Conservation (phyloP, 441 rosid species). For the Macaranga tanarius region DNA sequence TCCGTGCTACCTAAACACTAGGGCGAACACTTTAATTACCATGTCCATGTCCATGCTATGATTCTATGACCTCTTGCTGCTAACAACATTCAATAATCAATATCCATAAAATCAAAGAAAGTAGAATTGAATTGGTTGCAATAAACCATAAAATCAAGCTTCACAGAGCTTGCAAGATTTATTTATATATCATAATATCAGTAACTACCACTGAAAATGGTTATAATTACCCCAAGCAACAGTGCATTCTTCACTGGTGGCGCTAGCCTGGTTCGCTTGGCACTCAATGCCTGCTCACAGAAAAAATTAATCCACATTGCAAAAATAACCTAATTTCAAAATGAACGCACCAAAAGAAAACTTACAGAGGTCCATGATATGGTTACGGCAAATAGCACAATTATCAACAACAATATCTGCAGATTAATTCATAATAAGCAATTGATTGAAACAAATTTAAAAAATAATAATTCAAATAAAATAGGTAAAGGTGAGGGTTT, state of each 20-base stretch:
- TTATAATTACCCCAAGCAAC: constrained; percentile 82
- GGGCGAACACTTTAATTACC: too few relatives aligned
- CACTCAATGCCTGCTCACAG: constrained; percentile 75
- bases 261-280: constrained; percentile 92
- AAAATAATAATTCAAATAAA: not conserved
- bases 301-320: not conserved
- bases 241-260: constrained; percentile 95
- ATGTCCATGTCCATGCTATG: too few relatives aligned
- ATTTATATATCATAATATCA: too few relatives aligned
- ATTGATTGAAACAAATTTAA: not conserved
- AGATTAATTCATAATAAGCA: constrained; percentile 8
- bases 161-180: too few relatives aligned
- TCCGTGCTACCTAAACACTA: too few relatives aligned
- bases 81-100: not conserved
- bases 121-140: too few relatives aligned
- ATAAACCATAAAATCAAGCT: too few relatives aligned
- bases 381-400: constrained; percentile 89
- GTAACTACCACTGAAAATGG: too few relatives aligned
- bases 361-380: constrained; percentile 93
- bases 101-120: too few relatives aligned
- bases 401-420: constrained; percentile 85
- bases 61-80: not conserved
- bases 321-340: not conserved
- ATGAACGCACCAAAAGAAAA: constrained; percentile 4
- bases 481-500: not conserved